A percentile compares a stretch with the other conserved stretches of the same genome.
These are phyloP conservation scores for Huntiella moniliformis DNA, from an alignment of 2,329 filamentous ascomycete genomes.

Conservation along the genomic window DNA sequence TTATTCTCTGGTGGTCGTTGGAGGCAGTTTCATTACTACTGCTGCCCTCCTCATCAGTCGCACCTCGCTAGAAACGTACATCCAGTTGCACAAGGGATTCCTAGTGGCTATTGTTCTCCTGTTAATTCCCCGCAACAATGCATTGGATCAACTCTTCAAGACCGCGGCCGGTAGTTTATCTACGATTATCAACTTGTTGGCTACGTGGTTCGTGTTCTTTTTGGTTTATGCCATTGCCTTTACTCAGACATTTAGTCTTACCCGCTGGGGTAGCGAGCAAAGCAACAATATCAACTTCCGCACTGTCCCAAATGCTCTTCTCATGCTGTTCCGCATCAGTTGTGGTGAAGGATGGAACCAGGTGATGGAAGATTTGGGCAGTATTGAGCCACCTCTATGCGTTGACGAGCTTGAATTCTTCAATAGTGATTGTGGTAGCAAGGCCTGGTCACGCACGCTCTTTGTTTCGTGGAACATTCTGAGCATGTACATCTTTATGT, in stretches of 20 bases:
- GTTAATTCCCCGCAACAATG: conserved; percentile 89
- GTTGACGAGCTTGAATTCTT: conserved; percentile 56
- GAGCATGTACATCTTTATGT: conserved; percentile 99
- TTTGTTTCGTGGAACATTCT: conserved; percentile 98
- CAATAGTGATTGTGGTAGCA: conserved; percentile 80
- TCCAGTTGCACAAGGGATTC: conserved; percentile 82
- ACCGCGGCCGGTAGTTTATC: conserved; percentile 87
- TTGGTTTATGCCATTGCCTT: conserved; percentile 90
- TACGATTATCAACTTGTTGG: conserved; percentile 75
- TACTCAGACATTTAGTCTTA: conserved; percentile 89
- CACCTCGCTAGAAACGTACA: conserved; percentile 41
- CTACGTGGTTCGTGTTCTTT: conserved; percentile 95
- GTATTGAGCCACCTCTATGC: conserved; percentile 62
- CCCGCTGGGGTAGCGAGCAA: conserved; percentile 60
- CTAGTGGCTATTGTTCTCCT: conserved; percentile 77
- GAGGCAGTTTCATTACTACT: conserved; percentile 59
- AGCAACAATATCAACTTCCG: conserved; percentile 75
- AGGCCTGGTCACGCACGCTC: conserved; percentile 67
- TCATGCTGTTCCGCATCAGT: conserved; percentile 83
- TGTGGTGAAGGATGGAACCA: conserved; percentile 92
- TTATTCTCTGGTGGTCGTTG: conserved; percentile 64
- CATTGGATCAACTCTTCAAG: conserved; percentile 95
- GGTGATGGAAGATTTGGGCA: conserved; percentile 89
- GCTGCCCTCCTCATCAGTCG: conserved; percentile 55
- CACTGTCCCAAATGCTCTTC: conserved; percentile 80